phyloP scores from a whole-genome alignment of 2,329 filamentous ascomycete genomes.

The Xylaria sp. region DNA sequence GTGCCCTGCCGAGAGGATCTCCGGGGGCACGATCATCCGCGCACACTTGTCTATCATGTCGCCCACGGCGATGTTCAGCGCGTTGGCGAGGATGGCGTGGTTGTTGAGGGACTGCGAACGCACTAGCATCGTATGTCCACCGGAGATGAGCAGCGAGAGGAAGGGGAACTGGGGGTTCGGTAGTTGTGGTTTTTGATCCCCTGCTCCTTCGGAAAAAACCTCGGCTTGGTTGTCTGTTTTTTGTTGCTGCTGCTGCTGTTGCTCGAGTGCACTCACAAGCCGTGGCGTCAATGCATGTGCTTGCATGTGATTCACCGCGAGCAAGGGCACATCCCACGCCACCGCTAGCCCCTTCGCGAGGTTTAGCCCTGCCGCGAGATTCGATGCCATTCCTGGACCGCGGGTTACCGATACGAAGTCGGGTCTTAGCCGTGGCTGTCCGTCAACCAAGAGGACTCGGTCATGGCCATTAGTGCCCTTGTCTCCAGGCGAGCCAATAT shows the following conservation, averaged over 20 bases:
- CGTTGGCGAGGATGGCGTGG: conserved; percentile 79
- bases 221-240: background rate
- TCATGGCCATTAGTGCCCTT: background rate
- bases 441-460: conserved; percentile 44
- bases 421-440: conserved; percentile 61
- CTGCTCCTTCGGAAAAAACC: background rate
- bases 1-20: conserved; percentile 60
- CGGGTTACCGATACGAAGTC: conserved; percentile 91
- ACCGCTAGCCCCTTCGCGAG: conserved; percentile 87
- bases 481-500: background rate
- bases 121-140: conserved; percentile 90
- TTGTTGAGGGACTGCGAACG: conserved; percentile 74
- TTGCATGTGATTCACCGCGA: conserved; percentile 97
- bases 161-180: conserved; percentile 78
- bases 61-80: conserved; percentile 86
- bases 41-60: conserved; percentile 91
- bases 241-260: conserved; percentile 43
- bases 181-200: background rate
- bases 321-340: conserved; percentile 83
- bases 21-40: conserved; percentile 75
- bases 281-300: conserved; percentile 91
- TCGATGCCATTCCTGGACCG: conserved; percentile 87
- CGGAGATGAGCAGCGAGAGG: conserved; percentile 87
- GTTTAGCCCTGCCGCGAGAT: conserved; percentile 81
- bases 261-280: conserved; percentile 72